Evolutionary conservation across 2,329 filamentous ascomycete species (phyloP), one percentile per base, ranked within the genome.

Genomic region (Phyllosticta capitalensis): DNA sequence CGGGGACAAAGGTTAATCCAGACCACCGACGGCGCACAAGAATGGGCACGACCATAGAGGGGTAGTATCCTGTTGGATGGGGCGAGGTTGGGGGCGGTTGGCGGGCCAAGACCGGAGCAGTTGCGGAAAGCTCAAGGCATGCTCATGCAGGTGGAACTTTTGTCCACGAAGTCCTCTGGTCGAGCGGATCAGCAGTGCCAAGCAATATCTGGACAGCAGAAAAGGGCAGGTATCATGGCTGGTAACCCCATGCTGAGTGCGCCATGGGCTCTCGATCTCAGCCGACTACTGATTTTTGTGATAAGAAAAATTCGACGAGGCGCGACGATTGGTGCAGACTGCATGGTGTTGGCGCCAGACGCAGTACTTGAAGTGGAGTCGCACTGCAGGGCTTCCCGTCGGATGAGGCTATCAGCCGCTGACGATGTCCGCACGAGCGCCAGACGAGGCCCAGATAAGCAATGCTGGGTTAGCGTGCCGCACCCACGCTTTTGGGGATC

Each of bases 151-250:
- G 55, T 57, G 55, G 55, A 57, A 51, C 49, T 19, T 30, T 45
- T 45, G 38, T 45, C 38, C 14, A 45, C 38, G n/a, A n/a, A n/a
- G 38, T 45, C 38, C 14, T 45, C 14, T 19, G 38, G 33, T 50
- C 56, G 19, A 19, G 21, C 22, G 28, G 52, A 53, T 38, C 52
- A 50, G 17, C 24, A n/a, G 38, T 20, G 56, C 56, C 56, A 59
- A 59, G 56, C 9, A 30, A 17, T 10, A 19, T 22, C 14, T 19
- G 22, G 38, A 54, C 19, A n/a, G 30, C 56, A n/a, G 51, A 26
- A 59, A 54, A 54, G 33, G 56, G 56, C 56, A 59, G 56, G 56
- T 59, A 52, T 52, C 38, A 54, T 33, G 56, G 38, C 38, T 26
- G 24, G 38, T 14, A n/a, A 45, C 38, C 14, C 14, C 38, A n/a